Conservation (phyloP, 108 stramenopile genomes). For the Chaetoceros muelleri region DNA sequence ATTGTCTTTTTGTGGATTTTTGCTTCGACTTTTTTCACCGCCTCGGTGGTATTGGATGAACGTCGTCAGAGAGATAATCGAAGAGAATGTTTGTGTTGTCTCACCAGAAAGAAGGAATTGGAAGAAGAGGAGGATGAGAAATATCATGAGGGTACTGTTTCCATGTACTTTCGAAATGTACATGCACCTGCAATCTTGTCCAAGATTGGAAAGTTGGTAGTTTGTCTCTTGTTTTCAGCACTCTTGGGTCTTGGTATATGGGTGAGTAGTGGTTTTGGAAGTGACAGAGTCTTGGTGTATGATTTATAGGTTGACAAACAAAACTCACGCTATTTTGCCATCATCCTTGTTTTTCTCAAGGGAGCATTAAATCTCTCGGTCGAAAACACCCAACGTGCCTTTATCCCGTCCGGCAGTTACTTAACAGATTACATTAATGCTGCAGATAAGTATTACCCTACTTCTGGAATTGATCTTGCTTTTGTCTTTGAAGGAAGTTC, state of each 20-base stretch:
- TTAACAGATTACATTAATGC: conserved; percentile 40
- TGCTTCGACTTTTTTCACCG: conserved; percentile 54
- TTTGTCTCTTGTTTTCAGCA: conserved; percentile 26
- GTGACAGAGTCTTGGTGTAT: too few species aligned
- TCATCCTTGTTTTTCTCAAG: too few species aligned
- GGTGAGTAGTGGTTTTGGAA: too few species aligned
- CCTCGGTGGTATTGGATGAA: conserved; percentile 55
- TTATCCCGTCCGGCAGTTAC: conserved; percentile 74
- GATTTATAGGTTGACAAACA: too few species aligned
- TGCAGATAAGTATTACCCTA: conserved; percentile 35
- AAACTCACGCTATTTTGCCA: too few species aligned
- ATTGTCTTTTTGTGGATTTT: conserved; percentile 71
- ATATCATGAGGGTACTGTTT: conserved; percentile 30
- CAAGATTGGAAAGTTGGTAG: conserved; percentile 21
- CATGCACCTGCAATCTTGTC: conserved; percentile 48
- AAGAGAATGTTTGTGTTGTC: conserved; percentile 48
- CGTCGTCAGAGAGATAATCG: conserved; percentile 69
- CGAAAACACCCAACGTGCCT: conserved; percentile 43
- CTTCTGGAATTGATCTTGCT: conserved; percentile 24
- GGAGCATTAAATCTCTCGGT: conserved; percentile 38
- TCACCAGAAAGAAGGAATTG: conserved; percentile 23
- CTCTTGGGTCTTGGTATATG: conserved; percentile 39
- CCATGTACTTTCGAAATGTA: conserved; percentile 40
- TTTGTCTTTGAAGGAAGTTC: conserved; percentile 32
- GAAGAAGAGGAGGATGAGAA: conserved; percentile 21